Conservation (phyloP, 75 land plant species). For the Pinus tabuliformis region DNA sequence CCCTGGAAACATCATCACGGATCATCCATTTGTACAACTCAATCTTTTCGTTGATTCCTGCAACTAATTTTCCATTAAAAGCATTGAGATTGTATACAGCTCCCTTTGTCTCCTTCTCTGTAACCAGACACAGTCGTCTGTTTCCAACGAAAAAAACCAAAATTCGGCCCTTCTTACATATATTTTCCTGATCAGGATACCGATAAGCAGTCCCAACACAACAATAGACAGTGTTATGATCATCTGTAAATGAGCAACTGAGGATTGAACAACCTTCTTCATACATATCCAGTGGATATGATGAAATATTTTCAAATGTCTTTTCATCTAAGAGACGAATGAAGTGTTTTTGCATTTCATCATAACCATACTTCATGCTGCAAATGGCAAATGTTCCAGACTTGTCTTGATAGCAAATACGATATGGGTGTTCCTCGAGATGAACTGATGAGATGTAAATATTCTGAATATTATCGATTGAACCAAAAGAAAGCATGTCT, state of each 20-base stretch:
- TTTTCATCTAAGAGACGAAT: slow-evolving; percentile 39
- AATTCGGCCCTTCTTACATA: slow-evolving; percentile 31
- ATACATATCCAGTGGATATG: slow-evolving; percentile 30
- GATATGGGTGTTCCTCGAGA: slow-evolving; percentile 41
- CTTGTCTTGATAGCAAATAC: slow-evolving; percentile 38
- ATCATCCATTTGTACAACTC: slow-evolving; percentile 44
- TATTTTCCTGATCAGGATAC: slow-evolving; percentile 40
- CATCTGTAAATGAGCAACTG: slow-evolving; percentile 36
- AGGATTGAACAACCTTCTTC: slow-evolving; percentile 47
- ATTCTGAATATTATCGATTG: slow-evolving; percentile 33
- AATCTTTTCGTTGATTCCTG: slow-evolving; percentile 46
- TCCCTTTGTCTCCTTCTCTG: slow-evolving; percentile 63
- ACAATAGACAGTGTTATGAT: slow-evolving; percentile 36
- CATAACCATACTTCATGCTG: slow-evolving; percentile 28
- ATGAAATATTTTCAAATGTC: slow-evolving; percentile 35
- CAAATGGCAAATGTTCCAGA: slow-evolving; percentile 49
- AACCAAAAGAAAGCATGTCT: slow-evolving; percentile 41
- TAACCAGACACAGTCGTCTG: slow-evolving; percentile 24
- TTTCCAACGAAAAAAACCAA: slow-evolving; percentile 10
- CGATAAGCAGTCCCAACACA: slow-evolving; percentile 51
- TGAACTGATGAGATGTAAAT: slow-evolving; percentile 34
- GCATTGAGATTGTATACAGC: slow-evolving; percentile 39
- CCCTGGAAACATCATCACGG: slow-evolving; percentile 17
- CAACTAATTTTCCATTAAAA: slow-evolving; percentile 43
- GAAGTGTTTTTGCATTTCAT: slow-evolving; percentile 17